Evolutionary conservation across 441 rosid genomes (phyloP), one percentile per base, ranked within the genome.

Genomic region (Lepidium campestre): DNA sequence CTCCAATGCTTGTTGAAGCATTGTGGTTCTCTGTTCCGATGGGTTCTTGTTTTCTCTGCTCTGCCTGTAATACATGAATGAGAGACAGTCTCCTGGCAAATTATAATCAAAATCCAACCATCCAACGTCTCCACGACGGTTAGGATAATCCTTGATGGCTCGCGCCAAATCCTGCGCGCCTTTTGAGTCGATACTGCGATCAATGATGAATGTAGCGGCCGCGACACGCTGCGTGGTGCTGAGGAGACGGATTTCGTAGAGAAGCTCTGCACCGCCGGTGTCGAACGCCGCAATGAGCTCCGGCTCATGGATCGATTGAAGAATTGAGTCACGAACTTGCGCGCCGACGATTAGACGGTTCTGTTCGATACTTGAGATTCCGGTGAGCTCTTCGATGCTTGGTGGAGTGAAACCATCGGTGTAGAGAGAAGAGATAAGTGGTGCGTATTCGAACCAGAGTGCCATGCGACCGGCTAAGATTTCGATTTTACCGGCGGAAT

Each of bases 361-460:
- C 81, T 93, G 97, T 61, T 93, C 96, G 17, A 82, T 83, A 70
- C 93, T 85, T 23, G 95, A 53, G 74, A 93, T 85, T 22, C 98
- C 95, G 6, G 96, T 89, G 52, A 39, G 10, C 37, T 90, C 97
- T 56, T 93, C 98, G 46, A 90, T 64, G 59, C 76, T 65, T 0
- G 95, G 75, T 9, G 93, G 76, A 29, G 86, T 48, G 73, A 90
- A 77, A 15, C 98, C 98, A 35, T 93, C 91, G 42, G 71, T 65
- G 71, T 83, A 37, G 23, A 93, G 87, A 37, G 86, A 75, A 18
- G 96, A 48, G 48, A 93, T 90, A n/a, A 93, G 80, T 0, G 93
- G 91, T 22, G 98, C 97, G 76, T 82, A 90, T 54, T 88, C 94
- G 73, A 75, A 88, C 94, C 98, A 93, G 55, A 80, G 85, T 49